These are phyloP conservation scores for Delitschia confertaspora DNA, from an alignment of 495 filamentous ascomycete species.

Conservation along the genomic window DNA sequence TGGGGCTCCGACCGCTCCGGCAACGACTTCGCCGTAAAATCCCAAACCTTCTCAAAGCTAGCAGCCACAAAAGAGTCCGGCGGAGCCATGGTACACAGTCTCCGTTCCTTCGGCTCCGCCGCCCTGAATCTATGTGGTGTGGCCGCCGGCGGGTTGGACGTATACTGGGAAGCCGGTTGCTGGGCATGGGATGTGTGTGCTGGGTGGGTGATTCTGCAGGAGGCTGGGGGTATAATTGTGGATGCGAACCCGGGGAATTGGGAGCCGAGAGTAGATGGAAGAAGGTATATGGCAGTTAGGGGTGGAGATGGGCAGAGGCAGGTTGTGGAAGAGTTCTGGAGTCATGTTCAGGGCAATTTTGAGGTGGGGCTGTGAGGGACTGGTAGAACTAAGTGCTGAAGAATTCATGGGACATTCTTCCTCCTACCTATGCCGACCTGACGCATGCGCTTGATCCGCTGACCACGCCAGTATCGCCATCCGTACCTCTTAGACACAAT, in stretches of 20 bases:
- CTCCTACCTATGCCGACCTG: no score
- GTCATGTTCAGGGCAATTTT: conserved; percentile 43
- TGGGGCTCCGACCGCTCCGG: conserved; percentile 71
- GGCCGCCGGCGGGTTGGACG: conserved; percentile 67
- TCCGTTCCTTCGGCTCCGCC: conserved; percentile 68
- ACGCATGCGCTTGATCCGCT: no score
- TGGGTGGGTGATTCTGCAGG: conserved; percentile 77
- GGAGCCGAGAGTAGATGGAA: conserved; percentile 63
- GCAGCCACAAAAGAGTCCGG: conserved; percentile 52
- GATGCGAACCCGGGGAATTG: conserved; percentile 71
- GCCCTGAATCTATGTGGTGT: conserved; percentile 79
- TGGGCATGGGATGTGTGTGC: conserved; percentile 95
- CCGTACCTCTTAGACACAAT: no score
- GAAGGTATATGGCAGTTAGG: conserved; percentile 71
- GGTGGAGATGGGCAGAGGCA: conserved; percentile 60
- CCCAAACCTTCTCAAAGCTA: conserved; percentile 58
- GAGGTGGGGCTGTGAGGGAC: conserved; percentile 35
- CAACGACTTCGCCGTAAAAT: conserved; percentile 66
- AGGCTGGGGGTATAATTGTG: conserved; percentile 75
- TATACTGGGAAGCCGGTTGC: conserved; percentile 90
- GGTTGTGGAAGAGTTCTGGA: conserved; percentile 79
- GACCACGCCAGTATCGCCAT: no score
- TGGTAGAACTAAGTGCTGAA: no score
- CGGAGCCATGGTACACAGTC: conserved; percentile 75
- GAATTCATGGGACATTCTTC: no score